These are phyloP conservation scores for barrel medic (Medicago truncatula) DNA, from an alignment of 306 rosid species.

Conservation along the genomic window DNA sequence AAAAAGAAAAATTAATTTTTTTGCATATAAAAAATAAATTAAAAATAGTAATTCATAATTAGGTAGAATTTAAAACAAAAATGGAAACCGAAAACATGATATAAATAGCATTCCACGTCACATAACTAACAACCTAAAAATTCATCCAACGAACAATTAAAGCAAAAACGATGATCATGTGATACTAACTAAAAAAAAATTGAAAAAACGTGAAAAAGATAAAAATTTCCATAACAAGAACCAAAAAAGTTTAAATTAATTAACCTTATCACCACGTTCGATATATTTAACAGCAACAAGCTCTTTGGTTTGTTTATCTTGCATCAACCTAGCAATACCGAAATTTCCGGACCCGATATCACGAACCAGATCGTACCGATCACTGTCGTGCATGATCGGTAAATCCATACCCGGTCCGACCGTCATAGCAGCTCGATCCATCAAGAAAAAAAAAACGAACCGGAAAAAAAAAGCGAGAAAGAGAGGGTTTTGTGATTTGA, in stretches of 20 bases:
- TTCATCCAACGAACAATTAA: constrained; percentile 36
- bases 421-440: constrained; percentile 80
- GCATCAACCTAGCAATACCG: constrained; percentile 93
- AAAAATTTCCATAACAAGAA: constrained; percentile 37
- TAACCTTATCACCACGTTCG: constrained; percentile 94
- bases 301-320: constrained; percentile 85
- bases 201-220: constrained; percentile 3
- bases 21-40: neutral
- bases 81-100: constrained; percentile 40
- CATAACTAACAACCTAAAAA: constrained; percentile 23
- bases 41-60: constrained; percentile 1
- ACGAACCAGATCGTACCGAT: constrained; percentile 89
- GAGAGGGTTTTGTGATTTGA: constrained; percentile 3
- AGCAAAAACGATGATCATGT: constrained; percentile 42
- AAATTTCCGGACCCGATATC: constrained; percentile 95
- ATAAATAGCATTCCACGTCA: constrained; percentile 45
- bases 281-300: constrained; percentile 94
- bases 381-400: constrained; percentile 99
- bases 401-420: constrained; percentile 84
- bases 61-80: constrained; percentile 36
- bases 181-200: neutral
- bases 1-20: neutral
- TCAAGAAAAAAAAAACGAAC: constrained; percentile 37
- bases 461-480: neutral
- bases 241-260: neutral